A percentile compares a stretch with the other conserved stretches of the same genome.
Conservation (phyloP, 179 eudicot genomes). For the Beta corolliflora region DNA sequence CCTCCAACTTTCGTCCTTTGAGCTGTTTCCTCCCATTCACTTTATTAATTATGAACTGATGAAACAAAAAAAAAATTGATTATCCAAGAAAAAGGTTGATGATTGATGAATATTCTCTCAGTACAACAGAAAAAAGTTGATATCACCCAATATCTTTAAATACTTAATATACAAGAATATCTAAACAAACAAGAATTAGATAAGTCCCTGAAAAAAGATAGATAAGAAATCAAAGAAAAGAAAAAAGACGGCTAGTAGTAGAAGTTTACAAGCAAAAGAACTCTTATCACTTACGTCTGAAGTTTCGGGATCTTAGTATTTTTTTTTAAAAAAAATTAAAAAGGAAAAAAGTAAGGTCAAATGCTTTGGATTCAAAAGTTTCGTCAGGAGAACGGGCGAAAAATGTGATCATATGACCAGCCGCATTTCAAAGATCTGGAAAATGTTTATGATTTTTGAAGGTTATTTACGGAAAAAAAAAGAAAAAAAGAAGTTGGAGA, state of each 20-base stretch:
- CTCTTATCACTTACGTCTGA: not conserved
- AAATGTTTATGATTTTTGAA: too few species aligned
- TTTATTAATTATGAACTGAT: not conserved
- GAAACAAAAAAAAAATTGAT: not conserved
- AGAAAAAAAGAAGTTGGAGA: too few species aligned
- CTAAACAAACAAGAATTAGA: not conserved
- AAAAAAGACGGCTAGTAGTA: not conserved
- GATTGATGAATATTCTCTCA: not conserved
- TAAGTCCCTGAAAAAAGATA: not conserved
- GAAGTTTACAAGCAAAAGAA: not conserved
- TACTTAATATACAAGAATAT: not conserved
- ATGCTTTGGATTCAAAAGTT: not conserved
- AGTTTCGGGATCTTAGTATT: not conserved
- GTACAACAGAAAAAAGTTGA: not conserved
- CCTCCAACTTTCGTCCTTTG: not conserved
- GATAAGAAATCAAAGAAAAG: not conserved
- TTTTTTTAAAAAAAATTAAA: not conserved
- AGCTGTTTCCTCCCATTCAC: slow-evolving; percentile 7
- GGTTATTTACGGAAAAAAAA: too few species aligned
- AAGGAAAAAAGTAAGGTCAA: not conserved
- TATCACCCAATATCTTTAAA: not conserved
- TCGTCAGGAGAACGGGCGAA: too few species aligned
- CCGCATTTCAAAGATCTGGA: too few species aligned
- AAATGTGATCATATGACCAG: too few species aligned
- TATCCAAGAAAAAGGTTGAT: not conserved